phyloP scores from a whole-genome alignment of 2,329 filamentous ascomycete genomes.

The Botrytis deweyae region DNA sequence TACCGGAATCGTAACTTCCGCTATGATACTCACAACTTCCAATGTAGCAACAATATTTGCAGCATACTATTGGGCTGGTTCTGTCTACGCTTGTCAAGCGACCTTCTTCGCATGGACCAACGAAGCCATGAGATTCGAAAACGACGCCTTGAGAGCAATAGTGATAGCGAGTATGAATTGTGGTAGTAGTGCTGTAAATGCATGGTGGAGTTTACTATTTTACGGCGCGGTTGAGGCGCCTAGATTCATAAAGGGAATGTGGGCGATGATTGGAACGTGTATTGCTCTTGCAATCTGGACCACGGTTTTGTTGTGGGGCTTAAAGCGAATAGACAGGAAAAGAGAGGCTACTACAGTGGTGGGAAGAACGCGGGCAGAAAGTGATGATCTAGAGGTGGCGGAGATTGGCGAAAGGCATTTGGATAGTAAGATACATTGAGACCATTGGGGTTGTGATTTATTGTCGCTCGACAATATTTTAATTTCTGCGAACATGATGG shows the following conservation, averaged over 20 bases:
- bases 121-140: slow-evolving; percentile 59
- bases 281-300: slow-evolving; percentile 62
- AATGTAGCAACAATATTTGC: slow-evolving; percentile 55
- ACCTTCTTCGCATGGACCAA: slow-evolving; percentile 77
- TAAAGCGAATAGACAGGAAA: slow-evolving; percentile 42
- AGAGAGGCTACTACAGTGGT: not conserved
- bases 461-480: not conserved
- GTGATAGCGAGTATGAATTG: slow-evolving; percentile 73
- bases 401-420: not conserved
- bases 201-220: slow-evolving; percentile 72
- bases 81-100: slow-evolving; percentile 70
- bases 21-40: slow-evolving; percentile 54
- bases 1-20: slow-evolving; percentile 61
- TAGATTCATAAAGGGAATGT: slow-evolving; percentile 59
- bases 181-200: slow-evolving; percentile 66
- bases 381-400: not conserved
- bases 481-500: fast-evolving
- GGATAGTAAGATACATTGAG: not conserved
- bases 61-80: slow-evolving; percentile 69
- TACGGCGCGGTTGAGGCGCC: slow-evolving; percentile 67
- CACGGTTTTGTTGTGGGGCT: slow-evolving; percentile 50
- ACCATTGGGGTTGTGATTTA: not conserved
- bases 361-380: not conserved
- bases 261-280: slow-evolving; percentile 66
- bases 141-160: slow-evolving; percentile 62